Percentiles rank a stretch among this genome's conserved stretches.
Conservation (phyloP, 768 basidiomycete species). For the Terana coerulea region DNA sequence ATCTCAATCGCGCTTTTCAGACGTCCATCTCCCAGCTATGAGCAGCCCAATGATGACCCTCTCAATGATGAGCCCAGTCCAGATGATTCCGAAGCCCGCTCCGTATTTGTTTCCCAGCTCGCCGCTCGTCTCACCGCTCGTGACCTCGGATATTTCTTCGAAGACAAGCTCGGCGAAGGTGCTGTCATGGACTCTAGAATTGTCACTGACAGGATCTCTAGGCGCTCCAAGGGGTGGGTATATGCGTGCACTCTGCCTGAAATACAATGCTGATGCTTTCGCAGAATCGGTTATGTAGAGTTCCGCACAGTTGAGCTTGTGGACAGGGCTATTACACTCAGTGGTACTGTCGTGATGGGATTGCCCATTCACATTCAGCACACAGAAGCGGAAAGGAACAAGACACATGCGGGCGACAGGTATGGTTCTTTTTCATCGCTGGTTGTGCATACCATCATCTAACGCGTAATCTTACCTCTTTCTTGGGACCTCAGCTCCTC, state of each 20-base stretch:
- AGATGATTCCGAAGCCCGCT: conserved; percentile 97
- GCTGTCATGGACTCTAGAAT: conserved; percentile 95
- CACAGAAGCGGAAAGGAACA: conserved; percentile 95
- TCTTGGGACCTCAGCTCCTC: conserved; percentile 79
- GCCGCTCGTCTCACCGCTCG: conserved; percentile 94
- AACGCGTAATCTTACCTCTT: conserved; percentile 81
- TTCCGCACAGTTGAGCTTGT: conserved; percentile 89
- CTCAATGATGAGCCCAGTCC: conserved; percentile 85
- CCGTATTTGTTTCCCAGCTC: conserved; percentile 97
- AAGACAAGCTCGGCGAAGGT: conserved; percentile 91
- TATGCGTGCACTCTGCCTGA: neutral
- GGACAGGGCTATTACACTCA: conserved; percentile 83
- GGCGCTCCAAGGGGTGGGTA: conserved; percentile 92
- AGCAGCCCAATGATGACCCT: conserved; percentile 58
- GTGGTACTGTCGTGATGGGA: conserved; percentile 97
- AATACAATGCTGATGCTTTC: neutral
- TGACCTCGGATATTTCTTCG: conserved; percentile 98
- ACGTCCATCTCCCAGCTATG: conserved; percentile 70
- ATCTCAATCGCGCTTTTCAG: conserved; percentile 34
- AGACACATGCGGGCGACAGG: conserved; percentile 85
- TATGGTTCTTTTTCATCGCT: conserved; percentile 41
- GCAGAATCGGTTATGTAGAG: conserved; percentile 97
- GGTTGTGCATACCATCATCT: conserved; percentile 10
- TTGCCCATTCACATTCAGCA: conserved; percentile 95
- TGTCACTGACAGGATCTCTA: conserved; percentile 91